phyloP scores from a whole-genome alignment of 129 eudicot genomes.

The Centrapalus pauciflorus region DNA sequence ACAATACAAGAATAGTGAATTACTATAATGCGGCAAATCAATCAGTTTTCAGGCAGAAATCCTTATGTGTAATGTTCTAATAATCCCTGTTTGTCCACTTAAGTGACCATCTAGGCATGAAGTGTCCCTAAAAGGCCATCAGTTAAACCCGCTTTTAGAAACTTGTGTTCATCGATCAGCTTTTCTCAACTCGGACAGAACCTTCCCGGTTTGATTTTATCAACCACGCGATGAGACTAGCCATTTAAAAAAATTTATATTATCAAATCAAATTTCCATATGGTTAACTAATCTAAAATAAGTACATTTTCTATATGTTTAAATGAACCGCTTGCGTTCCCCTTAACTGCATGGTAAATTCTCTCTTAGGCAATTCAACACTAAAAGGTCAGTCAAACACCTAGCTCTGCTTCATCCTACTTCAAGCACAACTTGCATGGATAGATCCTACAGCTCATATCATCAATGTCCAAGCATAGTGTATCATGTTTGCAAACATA shows the following conservation, averaged over 20 bases:
- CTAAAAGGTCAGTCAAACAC: no score
- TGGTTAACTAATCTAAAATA: not conserved
- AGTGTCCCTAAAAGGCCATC: not conserved
- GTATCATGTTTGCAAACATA: no score
- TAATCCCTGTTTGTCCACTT: not conserved
- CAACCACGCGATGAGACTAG: no score
- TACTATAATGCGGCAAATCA: slow-evolving; percentile 11
- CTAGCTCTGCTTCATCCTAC: no score
- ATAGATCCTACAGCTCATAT: no score
- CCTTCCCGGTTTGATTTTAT: no score
- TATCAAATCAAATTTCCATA: not conserved
- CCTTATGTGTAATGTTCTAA: not conserved
- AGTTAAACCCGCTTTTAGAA: no score
- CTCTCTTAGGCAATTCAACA: no score
- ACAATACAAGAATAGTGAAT: not conserved
- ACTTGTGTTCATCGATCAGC: not conserved
- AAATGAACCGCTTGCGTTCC: not conserved
- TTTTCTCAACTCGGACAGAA: not conserved
- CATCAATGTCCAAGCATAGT: no score
- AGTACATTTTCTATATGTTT: not conserved
- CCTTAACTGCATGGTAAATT: slow-evolving; percentile 3
- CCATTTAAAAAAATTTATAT: no score
- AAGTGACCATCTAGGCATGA: not conserved
- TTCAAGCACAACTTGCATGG: no score
- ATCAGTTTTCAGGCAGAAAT: not conserved